Evolutionary conservation across 2,329 filamentous ascomycete species (phyloP).

Genomic region (Zymoseptoria ardabiliae): DNA sequence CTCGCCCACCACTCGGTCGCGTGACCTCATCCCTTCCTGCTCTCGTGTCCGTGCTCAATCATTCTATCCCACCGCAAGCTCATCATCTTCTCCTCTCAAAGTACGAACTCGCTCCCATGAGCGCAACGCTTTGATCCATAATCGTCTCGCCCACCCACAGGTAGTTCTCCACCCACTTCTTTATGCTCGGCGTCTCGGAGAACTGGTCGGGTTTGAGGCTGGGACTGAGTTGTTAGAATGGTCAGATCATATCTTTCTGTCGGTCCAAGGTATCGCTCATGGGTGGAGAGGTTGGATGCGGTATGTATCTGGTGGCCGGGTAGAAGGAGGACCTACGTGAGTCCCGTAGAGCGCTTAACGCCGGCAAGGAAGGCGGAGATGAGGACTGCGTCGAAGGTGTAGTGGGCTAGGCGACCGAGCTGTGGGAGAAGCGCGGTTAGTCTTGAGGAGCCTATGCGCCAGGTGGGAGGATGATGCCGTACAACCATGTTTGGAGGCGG

Average conservation of each 20-base stretch:
- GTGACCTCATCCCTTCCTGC: background rate
- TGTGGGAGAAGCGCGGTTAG: slow-evolving; percentile 48
- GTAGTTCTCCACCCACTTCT: slow-evolving; percentile 87
- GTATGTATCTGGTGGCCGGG: background rate
- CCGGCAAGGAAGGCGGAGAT: slow-evolving; percentile 95
- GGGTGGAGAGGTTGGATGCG: background rate
- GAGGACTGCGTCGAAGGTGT: slow-evolving; percentile 91
- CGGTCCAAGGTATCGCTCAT: background rate
- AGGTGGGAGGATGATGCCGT: background rate
- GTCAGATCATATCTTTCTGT: slow-evolving; percentile 7
- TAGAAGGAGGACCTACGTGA: slow-evolving; percentile 67
- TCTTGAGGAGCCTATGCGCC: background rate
- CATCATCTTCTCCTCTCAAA: slow-evolving; percentile 77
- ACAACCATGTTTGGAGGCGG: background rate
- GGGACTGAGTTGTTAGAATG: slow-evolving; percentile 49
- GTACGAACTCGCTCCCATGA: slow-evolving; percentile 79
- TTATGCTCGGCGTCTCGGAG: slow-evolving; percentile 73
- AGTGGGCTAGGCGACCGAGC: slow-evolving; percentile 89
- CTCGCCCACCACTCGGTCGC: background rate
- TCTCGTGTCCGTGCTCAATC: background rate
- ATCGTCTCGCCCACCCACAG: slow-evolving; percentile 93
- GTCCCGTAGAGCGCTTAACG: slow-evolving; percentile 91
- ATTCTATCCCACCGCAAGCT: background rate
- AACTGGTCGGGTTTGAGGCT: slow-evolving; percentile 86
- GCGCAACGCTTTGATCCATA: slow-evolving; percentile 92